Evolutionary conservation across 169 alveolate genomes (phyloP), one percentile per base, ranked within the genome.

Genomic region (Plasmodium malariae): DNA sequence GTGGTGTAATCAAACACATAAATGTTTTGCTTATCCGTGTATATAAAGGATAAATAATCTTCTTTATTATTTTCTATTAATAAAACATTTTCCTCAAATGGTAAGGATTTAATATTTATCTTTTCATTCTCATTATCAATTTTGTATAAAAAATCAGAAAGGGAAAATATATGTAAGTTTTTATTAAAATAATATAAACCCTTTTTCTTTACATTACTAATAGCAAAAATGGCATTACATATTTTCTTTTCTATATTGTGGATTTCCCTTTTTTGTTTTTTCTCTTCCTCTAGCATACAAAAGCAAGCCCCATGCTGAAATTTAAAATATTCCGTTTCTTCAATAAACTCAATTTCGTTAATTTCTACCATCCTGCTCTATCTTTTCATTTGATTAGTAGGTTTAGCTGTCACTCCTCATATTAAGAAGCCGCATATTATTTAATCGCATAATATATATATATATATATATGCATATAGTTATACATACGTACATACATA

Each of bases 331-430:
- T 83, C 91, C 43, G 91, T 54, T 40, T 83, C 91, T 51, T 83
- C 91, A 40, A 65, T 68, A 69, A 67, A 83, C 63, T 83, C 91
- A 49, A 83, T 83, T 68, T 83, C 91, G 71, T 83, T 83, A 45
- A 83, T 67, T 67, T 83, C 73, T 62, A 55, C 85, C 91, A 68
- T 69, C n/a, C n/a, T 69, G 34, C 34, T 68, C 14, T 54, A 30
- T 34, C 32, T 14, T 63, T 5, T 63, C 32, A 28, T 63, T 54
- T 63, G 12, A 14, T 9, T 40, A 40, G n/a, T 9, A 6, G 51
- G 51, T 9, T 40, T 9, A 6, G n/a, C 9, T 40, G 5, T 40
- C 0, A 55, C 17, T 63, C 19, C 26, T 63, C 26, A 9, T 6
- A 40, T 6, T 9, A 40, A 40, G 51, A 40, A 40, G n/a, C 5